Conservation (phyloP, 371 early-diverging fungal genomes). For the Rhizomucor pusillus region DNA sequence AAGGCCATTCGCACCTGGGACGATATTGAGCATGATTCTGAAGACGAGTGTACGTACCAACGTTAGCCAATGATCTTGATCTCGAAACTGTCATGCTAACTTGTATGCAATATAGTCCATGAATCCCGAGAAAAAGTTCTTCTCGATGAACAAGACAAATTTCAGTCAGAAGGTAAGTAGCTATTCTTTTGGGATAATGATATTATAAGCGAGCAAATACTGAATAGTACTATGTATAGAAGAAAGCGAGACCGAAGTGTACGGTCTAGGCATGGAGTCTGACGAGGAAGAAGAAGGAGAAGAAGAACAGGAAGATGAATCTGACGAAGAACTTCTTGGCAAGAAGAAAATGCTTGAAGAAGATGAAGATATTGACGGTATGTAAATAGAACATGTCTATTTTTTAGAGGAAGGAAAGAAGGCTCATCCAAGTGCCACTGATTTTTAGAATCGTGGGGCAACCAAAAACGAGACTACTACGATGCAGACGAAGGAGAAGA, state of each 20-base stretch:
- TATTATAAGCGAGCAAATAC: background rate
- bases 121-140: conserved; percentile 56
- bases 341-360: conserved; percentile 49
- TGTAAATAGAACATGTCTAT: conserved; percentile 1
- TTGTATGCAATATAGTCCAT: conserved; percentile 34
- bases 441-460: conserved; percentile 63
- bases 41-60: conserved; percentile 68
- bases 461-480: conserved; percentile 69
- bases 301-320: conserved; percentile 33
- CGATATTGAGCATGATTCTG: conserved; percentile 80
- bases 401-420: too few relatives aligned
- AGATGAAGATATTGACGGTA: conserved; percentile 30
- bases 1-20: conserved; percentile 73
- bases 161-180: conserved; percentile 26
- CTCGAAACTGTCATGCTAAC: too few relatives aligned
- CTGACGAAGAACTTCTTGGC: conserved; percentile 22
- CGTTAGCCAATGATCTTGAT: too few relatives aligned
- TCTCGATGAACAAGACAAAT: conserved; percentile 47
- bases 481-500: conserved; percentile 75
- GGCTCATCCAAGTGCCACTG: background rate
- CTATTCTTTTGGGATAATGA: background rate
- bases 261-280: conserved; percentile 56
- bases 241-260: conserved; percentile 60
- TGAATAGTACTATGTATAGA: conserved; percentile 18
- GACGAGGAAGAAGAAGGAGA: conserved; percentile 47